A percentile compares a stretch with the other conserved stretches of the same genome.
These are phyloP conservation scores for Backusella morwellensis DNA, from an alignment of 192 early-diverging fungal genomes.

Conservation along the genomic window DNA sequence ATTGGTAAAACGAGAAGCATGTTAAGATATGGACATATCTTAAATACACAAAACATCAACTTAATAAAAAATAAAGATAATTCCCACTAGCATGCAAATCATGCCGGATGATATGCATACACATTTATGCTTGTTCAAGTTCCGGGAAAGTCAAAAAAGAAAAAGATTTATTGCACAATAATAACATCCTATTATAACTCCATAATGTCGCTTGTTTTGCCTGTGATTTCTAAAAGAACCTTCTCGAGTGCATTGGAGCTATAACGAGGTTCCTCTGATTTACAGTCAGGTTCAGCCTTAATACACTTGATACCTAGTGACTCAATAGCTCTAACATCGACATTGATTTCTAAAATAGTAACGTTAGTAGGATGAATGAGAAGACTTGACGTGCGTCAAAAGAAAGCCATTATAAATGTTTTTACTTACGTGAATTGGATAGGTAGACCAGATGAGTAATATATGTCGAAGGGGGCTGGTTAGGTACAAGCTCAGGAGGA, in stretches of 20 bases:
- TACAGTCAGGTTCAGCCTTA: slow-evolving; percentile 1
- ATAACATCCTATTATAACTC: background rate
- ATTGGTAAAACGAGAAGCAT: background rate
- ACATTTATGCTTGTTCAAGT: background rate
- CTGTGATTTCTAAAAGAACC: slow-evolving; percentile 1
- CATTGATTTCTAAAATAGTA: slow-evolving; percentile 24
- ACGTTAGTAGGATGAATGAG: background rate
- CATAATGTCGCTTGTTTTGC: background rate
- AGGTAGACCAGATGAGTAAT: slow-evolving; percentile 54
- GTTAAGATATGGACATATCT: background rate
- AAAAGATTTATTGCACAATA: background rate
- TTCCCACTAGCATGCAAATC: background rate
- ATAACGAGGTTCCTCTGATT: slow-evolving; percentile 14
- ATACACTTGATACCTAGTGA: slow-evolving; percentile 49
- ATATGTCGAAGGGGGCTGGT: slow-evolving; percentile 28
- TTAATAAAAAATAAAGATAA: too few relatives aligned
- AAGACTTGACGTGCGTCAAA: background rate
- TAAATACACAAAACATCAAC: background rate
- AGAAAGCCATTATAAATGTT: background rate
- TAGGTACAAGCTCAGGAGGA: slow-evolving; percentile 25
- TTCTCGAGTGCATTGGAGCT: background rate
- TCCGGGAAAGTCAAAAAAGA: background rate
- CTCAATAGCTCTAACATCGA: slow-evolving; percentile 43
- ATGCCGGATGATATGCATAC: background rate
- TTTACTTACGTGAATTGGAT: slow-evolving; percentile 44